Conservation (phyloP, 306 rosid genomes). For the cucumber (Cucumis sativus) region DNA sequence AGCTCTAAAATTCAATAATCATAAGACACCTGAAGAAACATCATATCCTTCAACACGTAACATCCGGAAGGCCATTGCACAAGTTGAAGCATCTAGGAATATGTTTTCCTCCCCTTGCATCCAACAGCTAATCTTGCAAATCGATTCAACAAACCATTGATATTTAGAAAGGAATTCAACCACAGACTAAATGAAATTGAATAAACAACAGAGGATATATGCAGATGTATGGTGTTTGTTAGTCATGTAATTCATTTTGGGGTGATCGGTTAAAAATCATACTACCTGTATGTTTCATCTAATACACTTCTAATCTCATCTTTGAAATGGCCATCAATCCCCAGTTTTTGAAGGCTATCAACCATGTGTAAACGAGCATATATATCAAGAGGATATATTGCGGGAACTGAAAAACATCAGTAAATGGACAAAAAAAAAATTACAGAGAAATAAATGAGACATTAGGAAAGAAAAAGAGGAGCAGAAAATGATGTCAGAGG, state of each 20-base stretch:
- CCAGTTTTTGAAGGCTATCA: conserved; percentile 63
- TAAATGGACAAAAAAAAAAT: neutral
- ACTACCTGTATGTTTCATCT: conserved; percentile 67
- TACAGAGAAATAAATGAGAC: conserved; percentile 4
- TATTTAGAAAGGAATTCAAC: neutral
- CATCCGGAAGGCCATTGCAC: conserved; percentile 72
- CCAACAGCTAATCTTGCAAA: conserved; percentile 39
- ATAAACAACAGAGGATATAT: neutral
- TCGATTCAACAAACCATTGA: neutral
- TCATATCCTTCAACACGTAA: conserved; percentile 55
- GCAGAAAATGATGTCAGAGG: conserved; percentile 4
- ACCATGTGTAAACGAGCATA: conserved; percentile 60
- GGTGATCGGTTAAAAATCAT: neutral
- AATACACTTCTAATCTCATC: conserved; percentile 50
- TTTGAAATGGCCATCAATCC: conserved; percentile 52
- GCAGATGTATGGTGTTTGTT: conserved; percentile 1
- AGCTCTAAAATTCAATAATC: conserved; percentile 1
- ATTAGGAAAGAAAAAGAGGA: neutral
- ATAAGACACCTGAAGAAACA: conserved; percentile 48
- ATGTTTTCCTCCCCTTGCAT: conserved; percentile 49
- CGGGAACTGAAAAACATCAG: conserved; percentile 44
- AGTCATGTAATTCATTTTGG: neutral
- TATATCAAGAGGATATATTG: conserved; percentile 55
- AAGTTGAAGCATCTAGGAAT: conserved; percentile 50
- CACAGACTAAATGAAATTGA: neutral